Percentiles rank a stretch among this genome's conserved stretches.
These are phyloP conservation scores for Aspergillus mulundensis DNA, from an alignment of 495 filamentous ascomycete species.

Conservation along the genomic window DNA sequence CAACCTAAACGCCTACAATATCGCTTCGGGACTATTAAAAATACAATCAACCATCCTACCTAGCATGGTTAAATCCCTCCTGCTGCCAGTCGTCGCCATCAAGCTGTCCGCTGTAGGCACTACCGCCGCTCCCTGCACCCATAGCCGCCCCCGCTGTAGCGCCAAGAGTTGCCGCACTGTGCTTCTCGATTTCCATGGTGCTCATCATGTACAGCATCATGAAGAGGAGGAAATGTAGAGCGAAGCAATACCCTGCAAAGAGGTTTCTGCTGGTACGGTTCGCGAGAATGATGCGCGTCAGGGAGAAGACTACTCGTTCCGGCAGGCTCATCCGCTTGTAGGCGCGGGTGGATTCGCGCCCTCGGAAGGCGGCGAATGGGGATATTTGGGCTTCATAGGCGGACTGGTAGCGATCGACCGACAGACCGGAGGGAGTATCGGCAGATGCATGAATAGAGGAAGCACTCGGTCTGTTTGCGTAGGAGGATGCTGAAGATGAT, in stretches of 20 bases:
- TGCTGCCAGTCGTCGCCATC: slow-evolving; percentile 59
- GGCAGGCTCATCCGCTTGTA: slow-evolving; percentile 91
- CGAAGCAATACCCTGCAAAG: slow-evolving; percentile 92
- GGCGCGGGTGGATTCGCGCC: slow-evolving; percentile 86
- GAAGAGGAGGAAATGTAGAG: slow-evolving; percentile 82
- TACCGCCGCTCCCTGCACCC: slow-evolving; percentile 28
- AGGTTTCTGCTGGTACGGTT: slow-evolving; percentile 87
- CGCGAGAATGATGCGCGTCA: slow-evolving; percentile 86
- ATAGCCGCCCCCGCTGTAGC: slow-evolving; percentile 42
- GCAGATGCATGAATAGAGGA: slow-evolving; percentile 60
- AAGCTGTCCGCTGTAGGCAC: slow-evolving; percentile 34
- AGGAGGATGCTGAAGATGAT: slow-evolving; percentile 68
- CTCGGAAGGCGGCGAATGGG: slow-evolving; percentile 91
- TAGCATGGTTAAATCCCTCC: slow-evolving; percentile 48
- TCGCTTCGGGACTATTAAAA: neutral
- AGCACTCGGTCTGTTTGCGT: slow-evolving; percentile 68
- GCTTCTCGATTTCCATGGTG: slow-evolving; percentile 54
- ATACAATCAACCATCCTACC: slow-evolving; percentile 14
- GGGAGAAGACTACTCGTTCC: slow-evolving; percentile 83
- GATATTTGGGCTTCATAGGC: slow-evolving; percentile 94
- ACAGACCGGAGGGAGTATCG: slow-evolving; percentile 58
- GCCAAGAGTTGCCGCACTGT: slow-evolving; percentile 46
- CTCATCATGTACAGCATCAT: slow-evolving; percentile 81
- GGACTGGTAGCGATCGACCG: slow-evolving; percentile 82
- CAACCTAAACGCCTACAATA: neutral